These are phyloP conservation scores for Naegleria fowleri DNA, from an alignment of 208 protist genomes.

Conservation along the genomic window DNA sequence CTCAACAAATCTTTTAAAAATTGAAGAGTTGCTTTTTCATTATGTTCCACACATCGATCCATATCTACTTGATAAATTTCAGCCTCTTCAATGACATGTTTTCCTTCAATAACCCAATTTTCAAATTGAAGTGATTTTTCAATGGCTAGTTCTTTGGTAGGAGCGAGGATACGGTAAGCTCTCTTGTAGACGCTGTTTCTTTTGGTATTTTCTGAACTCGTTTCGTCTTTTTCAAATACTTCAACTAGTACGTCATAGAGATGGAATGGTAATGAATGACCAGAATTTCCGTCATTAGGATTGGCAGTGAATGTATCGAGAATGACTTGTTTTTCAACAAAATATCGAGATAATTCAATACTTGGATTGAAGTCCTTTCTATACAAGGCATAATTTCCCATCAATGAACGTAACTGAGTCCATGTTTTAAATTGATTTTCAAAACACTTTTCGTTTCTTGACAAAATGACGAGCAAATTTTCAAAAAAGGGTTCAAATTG, in stretches of 20 bases:
- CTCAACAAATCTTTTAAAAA: neutral
- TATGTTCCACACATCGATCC: neutral
- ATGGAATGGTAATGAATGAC: neutral
- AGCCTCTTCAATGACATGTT: neutral
- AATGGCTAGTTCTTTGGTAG: neutral
- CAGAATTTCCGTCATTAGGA: too few species aligned
- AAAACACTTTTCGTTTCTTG: neutral
- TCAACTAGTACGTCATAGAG: neutral
- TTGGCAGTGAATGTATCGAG: neutral
- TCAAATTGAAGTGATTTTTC: neutral
- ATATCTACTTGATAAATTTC: neutral
- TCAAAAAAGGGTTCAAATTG: neutral
- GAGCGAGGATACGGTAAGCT: neutral
- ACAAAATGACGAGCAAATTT: neutral
- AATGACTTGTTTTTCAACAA: neutral
- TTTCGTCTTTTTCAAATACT: neutral
- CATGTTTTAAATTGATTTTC: neutral
- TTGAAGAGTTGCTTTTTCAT: neutral
- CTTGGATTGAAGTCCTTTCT: neutral
- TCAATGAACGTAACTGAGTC: neutral
- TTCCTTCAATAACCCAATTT: neutral
- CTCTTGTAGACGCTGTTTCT: neutral
- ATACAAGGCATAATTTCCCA: neutral
- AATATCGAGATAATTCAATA: neutral
- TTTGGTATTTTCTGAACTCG: too few species aligned